A percentile compares a stretch with the other conserved stretches of the same genome.
These are phyloP conservation scores for Corchorus capsularis DNA, from an alignment of 345 rosid genomes.

Conservation along the genomic window DNA sequence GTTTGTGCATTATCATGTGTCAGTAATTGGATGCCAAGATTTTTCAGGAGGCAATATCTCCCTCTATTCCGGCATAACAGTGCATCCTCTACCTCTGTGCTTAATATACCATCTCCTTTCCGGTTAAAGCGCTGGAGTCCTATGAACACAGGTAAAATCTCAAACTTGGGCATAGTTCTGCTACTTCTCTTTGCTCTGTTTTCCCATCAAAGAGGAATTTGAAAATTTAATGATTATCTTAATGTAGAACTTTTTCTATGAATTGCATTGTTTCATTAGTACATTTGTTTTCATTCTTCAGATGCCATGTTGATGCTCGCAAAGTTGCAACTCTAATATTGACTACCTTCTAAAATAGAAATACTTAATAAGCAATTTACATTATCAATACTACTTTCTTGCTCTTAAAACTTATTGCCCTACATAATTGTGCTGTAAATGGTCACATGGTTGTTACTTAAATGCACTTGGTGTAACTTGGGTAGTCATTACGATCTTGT, in stretches of 20 bases:
- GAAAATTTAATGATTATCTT: neutral
- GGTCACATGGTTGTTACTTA: neutral
- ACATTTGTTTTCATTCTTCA: too few species aligned
- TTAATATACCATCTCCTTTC: constrained; percentile 77
- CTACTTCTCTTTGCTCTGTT: constrained; percentile 3
- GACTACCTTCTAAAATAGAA: neutral
- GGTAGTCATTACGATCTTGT: constrained; percentile 3
- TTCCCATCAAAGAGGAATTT: neutral
- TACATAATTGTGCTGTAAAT: neutral
- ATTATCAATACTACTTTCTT: neutral
- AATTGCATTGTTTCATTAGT: too few species aligned
- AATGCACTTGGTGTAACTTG: constrained; percentile 14
- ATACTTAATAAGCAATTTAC: neutral
- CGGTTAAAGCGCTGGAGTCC: constrained; percentile 90
- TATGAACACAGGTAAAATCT: constrained; percentile 60
- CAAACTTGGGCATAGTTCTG: neutral
- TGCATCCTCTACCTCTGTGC: constrained; percentile 64
- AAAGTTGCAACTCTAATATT: neutral
- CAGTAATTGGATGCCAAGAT: constrained; percentile 68
- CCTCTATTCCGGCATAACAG: constrained; percentile 73
- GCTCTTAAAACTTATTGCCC: neutral
- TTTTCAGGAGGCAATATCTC: constrained; percentile 68
- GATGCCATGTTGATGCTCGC: too few species aligned
- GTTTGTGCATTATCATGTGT: constrained; percentile 74
- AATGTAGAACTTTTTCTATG: neutral